Base-by-base conservation (phyloP, 2,329 filamentous ascomycete species). In the Hysterium pulicare region DNA sequence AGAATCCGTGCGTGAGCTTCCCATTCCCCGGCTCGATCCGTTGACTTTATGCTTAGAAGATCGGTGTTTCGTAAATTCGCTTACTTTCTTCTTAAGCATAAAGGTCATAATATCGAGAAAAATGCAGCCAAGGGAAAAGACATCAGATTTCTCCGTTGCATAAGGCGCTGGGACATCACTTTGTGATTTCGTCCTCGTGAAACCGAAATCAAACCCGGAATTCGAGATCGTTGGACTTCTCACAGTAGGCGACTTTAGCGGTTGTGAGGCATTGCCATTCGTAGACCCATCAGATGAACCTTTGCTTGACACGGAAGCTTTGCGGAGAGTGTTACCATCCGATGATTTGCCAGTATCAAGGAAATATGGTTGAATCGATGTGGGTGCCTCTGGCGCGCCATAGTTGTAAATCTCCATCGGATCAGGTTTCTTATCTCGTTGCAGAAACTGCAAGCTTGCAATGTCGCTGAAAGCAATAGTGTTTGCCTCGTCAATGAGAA, bases 351-450 rank as follows among this genome's bases (percentile, higher is more conserved):
- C 23, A 4, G 48, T 41, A 5, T 59, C 51, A 7, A 53, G 43
- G 21, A 39, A 32, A 11, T 31, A 35, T 0, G 54, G 26, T 11
- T 54, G 42, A 49, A 59, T 46, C 63, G 31, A 56, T 57, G 17
- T 67, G 66, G 46, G 66, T 47, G 53, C 54, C 53, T 90, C 86
- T 1, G 86, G 86, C 0, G 86, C 82, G 1, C 80, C 79, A 55
- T 89, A 89, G 55, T 87, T 81, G 63, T 88, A 88, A 7, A 72
- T 72, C 58, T 88, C 86, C 47, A 82, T 81, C 51, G 86, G 82
- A 48, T 84, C 81, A 2, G 53, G 63, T 45, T 71, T 76, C 44
- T 76, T 76, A 34, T 72, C 74, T 38, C 68, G 68, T 28, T 80
- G 71, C 21, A 82, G 72, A 0, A 73, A 67, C 54, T 70, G 47